Conservation (phyloP, 257 asterid species). For the Gentiana dahurica region DNA sequence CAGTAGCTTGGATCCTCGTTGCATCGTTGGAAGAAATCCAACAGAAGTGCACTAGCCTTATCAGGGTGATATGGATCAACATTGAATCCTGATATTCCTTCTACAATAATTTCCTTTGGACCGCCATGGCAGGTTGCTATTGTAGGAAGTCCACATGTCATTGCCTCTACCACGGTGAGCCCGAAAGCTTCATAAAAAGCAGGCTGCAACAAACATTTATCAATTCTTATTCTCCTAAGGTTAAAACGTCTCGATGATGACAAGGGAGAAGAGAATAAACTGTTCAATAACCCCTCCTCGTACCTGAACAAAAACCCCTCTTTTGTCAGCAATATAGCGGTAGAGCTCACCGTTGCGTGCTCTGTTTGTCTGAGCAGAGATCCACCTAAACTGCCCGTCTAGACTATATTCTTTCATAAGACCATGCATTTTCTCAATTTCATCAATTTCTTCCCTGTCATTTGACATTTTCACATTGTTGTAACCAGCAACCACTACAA, state of each 20-base stretch:
- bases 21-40: slow-evolving; percentile 62
- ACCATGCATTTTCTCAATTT: slow-evolving; percentile 89
- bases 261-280: too few relatives aligned
- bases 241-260: background rate
- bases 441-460: slow-evolving; percentile 84
- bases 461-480: slow-evolving; percentile 60
- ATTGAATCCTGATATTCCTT: slow-evolving; percentile 78
- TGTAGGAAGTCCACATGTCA: slow-evolving; percentile 92
- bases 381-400: slow-evolving; percentile 79
- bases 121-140: slow-evolving; percentile 95
- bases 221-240: background rate
- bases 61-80: slow-evolving; percentile 93
- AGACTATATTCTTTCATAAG: slow-evolving; percentile 58
- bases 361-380: slow-evolving; percentile 67
- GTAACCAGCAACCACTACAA: slow-evolving; percentile 88
- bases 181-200: slow-evolving; percentile 98
- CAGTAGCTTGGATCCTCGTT: slow-evolving; percentile 56
- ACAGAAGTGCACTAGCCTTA: slow-evolving; percentile 50
- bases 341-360: slow-evolving; percentile 93
- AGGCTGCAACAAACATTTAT: slow-evolving; percentile 39
- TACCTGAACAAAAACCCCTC: slow-evolving; percentile 96
- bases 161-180: slow-evolving; percentile 93
- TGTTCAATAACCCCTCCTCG: background rate
- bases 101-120: slow-evolving; percentile 87
- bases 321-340: slow-evolving; percentile 86